Conservation (phyloP, 1,284 basidiomycete species). For the Boletus austroedulis region DNA sequence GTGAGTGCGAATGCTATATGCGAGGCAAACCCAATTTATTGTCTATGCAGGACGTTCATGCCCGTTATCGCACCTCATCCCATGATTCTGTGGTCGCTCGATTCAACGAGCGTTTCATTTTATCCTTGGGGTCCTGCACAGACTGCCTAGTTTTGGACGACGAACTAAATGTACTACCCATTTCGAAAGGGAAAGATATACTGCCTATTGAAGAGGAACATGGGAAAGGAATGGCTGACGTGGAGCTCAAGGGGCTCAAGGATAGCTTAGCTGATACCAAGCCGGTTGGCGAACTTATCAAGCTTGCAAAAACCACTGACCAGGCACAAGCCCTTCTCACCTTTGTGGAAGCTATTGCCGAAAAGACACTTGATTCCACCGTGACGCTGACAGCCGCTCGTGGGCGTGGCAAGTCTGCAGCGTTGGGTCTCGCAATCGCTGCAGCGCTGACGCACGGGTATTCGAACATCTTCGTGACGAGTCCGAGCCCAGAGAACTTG, state of each 20-base stretch:
- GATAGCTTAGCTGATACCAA: constrained; percentile 81
- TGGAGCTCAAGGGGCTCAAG: constrained; percentile 81
- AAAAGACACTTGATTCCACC: constrained; percentile 92
- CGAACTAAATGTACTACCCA: constrained; percentile 95
- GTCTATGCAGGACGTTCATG: constrained; percentile 78
- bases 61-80: constrained; percentile 88
- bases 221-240: constrained; percentile 51
- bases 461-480: constrained; percentile 98
- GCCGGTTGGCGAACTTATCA: constrained; percentile 86
- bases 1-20: constrained; percentile 43
- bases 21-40: not conserved
- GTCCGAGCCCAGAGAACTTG: constrained; percentile 96
- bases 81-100: constrained; percentile 89
- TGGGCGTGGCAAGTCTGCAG: constrained; percentile 96
- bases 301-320: constrained; percentile 91
- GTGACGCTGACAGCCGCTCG: constrained; percentile 93
- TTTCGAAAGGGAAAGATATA: constrained; percentile 96
- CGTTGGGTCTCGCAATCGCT: constrained; percentile 90
- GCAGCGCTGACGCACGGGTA: constrained; percentile 94
- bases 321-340: constrained; percentile 91
- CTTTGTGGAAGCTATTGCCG: constrained; percentile 88
- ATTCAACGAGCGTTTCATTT: constrained; percentile 98
- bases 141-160: constrained; percentile 96
- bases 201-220: constrained; percentile 57
- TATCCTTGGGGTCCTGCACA: constrained; percentile 86